These are phyloP conservation scores for Globisporangium carolinianum DNA, from an alignment of 352 stramenopile genomes.

Conservation along the genomic window DNA sequence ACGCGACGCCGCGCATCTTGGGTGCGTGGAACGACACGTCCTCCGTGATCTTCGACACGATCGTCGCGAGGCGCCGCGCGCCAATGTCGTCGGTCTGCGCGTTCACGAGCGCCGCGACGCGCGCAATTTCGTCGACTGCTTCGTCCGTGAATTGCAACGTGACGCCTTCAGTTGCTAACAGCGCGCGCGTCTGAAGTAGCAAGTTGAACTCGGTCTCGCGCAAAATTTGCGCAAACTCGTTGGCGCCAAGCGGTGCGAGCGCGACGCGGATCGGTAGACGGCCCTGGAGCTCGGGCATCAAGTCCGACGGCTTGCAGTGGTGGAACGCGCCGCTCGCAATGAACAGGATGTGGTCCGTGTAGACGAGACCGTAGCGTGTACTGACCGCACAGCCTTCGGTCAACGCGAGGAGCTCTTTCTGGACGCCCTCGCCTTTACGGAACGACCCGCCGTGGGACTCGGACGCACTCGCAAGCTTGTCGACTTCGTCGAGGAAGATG, in stretches of 20 bases:
- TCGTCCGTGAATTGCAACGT: constrained; percentile 93
- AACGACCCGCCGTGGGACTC: constrained; percentile 82
- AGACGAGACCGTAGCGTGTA: constrained; percentile 92
- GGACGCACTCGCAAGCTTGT: constrained; percentile 94
- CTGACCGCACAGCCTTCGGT: constrained; percentile 96
- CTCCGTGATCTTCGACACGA: constrained; percentile 97
- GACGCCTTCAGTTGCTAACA: constrained; percentile 96
- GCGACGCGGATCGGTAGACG: constrained; percentile 97
- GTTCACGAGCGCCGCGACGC: constrained; percentile 92
- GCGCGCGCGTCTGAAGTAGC: constrained; percentile 92
- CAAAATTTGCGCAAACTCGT: constrained; percentile 97
- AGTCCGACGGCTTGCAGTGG: constrained; percentile 94
- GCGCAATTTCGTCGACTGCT: constrained; percentile 95
- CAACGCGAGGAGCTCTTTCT: constrained; percentile 98
- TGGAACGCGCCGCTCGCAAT: constrained; percentile 96
- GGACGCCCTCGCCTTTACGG: constrained; percentile 94
- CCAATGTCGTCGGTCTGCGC: constrained; percentile 98
- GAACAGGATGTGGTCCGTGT: constrained; percentile 99
- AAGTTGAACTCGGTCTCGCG: constrained; percentile 95
- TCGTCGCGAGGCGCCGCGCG: constrained; percentile 94
- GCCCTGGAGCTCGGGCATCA: constrained; percentile 97
- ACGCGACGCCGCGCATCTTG: constrained; percentile 77
- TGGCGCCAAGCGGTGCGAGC: constrained; percentile 93
- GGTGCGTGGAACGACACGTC: constrained; percentile 96
- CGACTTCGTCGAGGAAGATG: constrained; percentile 99